Evolutionary conservation across 129 eudicot species (phyloP), one percentile per base, ranked within the genome.

Genomic region (Rutidosis leptorrhynchoides): DNA sequence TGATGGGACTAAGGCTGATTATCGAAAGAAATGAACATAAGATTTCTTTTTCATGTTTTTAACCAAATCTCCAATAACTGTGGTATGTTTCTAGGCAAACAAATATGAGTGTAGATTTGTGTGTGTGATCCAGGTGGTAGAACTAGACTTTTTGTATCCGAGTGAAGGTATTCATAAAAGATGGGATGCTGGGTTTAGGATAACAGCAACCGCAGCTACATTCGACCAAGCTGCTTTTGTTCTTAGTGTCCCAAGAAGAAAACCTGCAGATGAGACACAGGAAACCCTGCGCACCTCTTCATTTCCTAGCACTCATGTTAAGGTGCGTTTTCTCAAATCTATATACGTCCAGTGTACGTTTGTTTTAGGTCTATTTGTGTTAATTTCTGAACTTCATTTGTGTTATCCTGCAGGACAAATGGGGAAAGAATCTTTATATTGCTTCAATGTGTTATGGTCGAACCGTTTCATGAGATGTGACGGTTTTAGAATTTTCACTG

Each of bases 21-120:
- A 72, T 91, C 7, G 98, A n/a, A 91, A 71, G 98, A 96, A 54
- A 91, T 91, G 98, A 91, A 91, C 79, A 91, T 91, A 96, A 96
- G 98, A 2, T 91, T 88, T 66, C 94, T 91, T 62, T 87, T 91
- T 33, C 79, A 87, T 5, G 98, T 96, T 35, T 91, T 91, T 79
- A 91, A 91, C 59, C 98, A 91, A 61, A 91, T 91, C 71, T 91
- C 98, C 11, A 88, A 91, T 77, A 91, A 91, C 79, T 91, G 98
- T 56, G 98, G 98, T 22, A 91, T 91, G 98, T 96, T 91, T 57
- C 98, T n/a, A n/a, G n/a, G n/a, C 40, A 33, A 33, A 33, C 4
- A 33, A 33, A 35, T 5, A 35, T 5, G 43, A 35, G 27, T 17
- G 16, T 40, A 14, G 37, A 11, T 64, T 48, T 71, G 23, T 7